A percentile compares a stretch with the other conserved stretches of the same genome.
Conservation (phyloP, 352 stramenopile species). For the Phytophthora podocarpi region DNA sequence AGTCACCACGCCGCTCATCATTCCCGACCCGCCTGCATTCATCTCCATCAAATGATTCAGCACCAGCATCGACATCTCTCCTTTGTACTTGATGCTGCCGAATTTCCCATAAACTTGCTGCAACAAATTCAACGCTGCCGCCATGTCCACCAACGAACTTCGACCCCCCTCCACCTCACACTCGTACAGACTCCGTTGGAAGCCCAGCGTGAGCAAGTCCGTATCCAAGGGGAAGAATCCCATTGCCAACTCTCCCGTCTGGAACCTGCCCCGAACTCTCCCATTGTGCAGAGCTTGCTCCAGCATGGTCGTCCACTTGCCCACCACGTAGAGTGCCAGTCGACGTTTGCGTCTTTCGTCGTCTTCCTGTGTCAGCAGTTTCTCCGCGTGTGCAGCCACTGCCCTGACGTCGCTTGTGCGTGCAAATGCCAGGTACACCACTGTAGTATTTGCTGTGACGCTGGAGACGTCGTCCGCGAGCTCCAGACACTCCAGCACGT, state of each 20-base stretch:
- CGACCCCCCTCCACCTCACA: slow-evolving; percentile 52
- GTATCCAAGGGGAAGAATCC: slow-evolving; percentile 67
- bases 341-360: slow-evolving; percentile 7
- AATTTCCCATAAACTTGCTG: slow-evolving; percentile 67
- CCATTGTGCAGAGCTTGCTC: slow-evolving; percentile 46
- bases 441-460: slow-evolving; percentile 31
- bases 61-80: slow-evolving; percentile 70
- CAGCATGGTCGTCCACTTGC: slow-evolving; percentile 61
- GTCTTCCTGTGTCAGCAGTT: slow-evolving; percentile 38
- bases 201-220: slow-evolving; percentile 66
- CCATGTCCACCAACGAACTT: slow-evolving; percentile 55
- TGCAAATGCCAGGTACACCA: slow-evolving; percentile 59
- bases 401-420: slow-evolving; percentile 49
- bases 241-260: slow-evolving; percentile 46
- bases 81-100: slow-evolving; percentile 80
- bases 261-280: slow-evolving; percentile 41
- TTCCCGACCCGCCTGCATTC: slow-evolving; percentile 23
- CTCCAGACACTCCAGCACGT: slow-evolving; percentile 61
- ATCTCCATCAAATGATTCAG: slow-evolving; percentile 69
- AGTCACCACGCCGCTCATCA: slow-evolving; percentile 15
- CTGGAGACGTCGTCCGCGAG: slow-evolving; percentile 51
- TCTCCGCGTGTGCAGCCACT: slow-evolving; percentile 47
- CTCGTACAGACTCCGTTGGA: slow-evolving; percentile 58
- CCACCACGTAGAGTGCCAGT: slow-evolving; percentile 48
- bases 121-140: slow-evolving; percentile 51